Evolutionary conservation across 1,284 basidiomycete species (phyloP).

Genomic region (Vanrija sp.): DNA sequence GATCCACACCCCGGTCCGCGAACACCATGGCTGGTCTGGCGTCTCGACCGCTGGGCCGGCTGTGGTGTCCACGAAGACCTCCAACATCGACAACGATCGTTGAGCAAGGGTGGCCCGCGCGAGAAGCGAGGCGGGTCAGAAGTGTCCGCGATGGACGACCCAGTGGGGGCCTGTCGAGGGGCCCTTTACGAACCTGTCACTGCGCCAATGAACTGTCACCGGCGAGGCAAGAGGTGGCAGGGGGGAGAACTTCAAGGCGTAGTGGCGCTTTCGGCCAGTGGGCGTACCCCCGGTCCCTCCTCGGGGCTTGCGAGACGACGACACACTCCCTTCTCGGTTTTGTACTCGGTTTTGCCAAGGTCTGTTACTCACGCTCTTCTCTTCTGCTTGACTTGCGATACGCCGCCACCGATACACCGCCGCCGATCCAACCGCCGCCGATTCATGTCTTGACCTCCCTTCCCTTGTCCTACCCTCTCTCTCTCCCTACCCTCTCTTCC

Average conservation of each 20-base stretch:
- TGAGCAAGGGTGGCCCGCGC: not conserved
- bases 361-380: constrained; percentile 1
- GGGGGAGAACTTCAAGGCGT: not conserved
- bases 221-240: not conserved
- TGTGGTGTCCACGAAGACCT: no score
- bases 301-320: not conserved
- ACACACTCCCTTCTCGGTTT: constrained; percentile 29
- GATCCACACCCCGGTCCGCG: no score
- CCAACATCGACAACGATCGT: not conserved
- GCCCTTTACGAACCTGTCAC: not conserved
- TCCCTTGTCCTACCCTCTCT: constrained; percentile 31
- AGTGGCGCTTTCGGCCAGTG: not conserved
- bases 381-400: constrained; percentile 49
- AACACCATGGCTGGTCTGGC: no score
- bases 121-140: constrained; percentile 1
- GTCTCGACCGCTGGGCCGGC: constrained; percentile 19
- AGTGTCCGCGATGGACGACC: constrained; percentile 56
- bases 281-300: not conserved
- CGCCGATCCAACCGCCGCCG: no score
- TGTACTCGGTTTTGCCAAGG: constrained; percentile 9
- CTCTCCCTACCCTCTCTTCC: not conserved
- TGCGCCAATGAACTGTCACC: not conserved
- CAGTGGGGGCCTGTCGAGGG: not conserved
- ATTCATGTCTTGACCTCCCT: no score
- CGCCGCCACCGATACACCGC: not conserved